Base-by-base conservation (phyloP, 805 yeast genomes). In the Huiozyma sinensis region DNA sequence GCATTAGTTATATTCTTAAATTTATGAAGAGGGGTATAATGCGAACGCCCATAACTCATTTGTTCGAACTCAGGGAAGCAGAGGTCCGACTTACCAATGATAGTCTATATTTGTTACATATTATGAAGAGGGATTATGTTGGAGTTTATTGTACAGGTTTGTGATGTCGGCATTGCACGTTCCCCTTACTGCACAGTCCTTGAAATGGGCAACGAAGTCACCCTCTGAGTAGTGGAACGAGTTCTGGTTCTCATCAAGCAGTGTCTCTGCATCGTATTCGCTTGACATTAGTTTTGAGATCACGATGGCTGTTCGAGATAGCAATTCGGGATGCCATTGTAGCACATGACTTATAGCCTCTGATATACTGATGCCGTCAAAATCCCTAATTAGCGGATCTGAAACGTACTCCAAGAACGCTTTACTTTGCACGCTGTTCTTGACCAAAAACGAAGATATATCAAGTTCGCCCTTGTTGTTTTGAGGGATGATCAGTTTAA, bases 241-340 rank as follows among this genome's bases (percentile, higher is more conserved):
- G 49, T 75, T 78, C n/a, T 66, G 56, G 24, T 47, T 33, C 7
- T 49, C 50, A 17, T 45, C 44, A 7, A 39, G 53, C 9, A 53
- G 49, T 4, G 61, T 64, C 27, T 63, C 44, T 10, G 68, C 64
- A 29, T 67, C 63, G 49, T 72, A 74, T 12, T 66, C 50, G 32
- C 77, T 64, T 10, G 76, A 75, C 36, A 82, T 71, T 7, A 74
- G 64, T 55, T 78, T 73, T 38, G 79, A 71, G 9, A 87, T 84
- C 1, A 92, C 75, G 11, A 90, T 61, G 0, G 87, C 82, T 3
- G 92, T 71, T 55, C 78, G 82, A 44, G 83, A 73, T 51, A 92
- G 69, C 28, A 83, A 66, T 29, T 75, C 77, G 9, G 96, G 95
- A 60, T 90, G 98, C 98, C 97, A 92, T 63, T 87, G 97, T 52